Evolutionary conservation across 768 basidiomycete species (phyloP).

Genomic region (Suillus hirtellus): DNA sequence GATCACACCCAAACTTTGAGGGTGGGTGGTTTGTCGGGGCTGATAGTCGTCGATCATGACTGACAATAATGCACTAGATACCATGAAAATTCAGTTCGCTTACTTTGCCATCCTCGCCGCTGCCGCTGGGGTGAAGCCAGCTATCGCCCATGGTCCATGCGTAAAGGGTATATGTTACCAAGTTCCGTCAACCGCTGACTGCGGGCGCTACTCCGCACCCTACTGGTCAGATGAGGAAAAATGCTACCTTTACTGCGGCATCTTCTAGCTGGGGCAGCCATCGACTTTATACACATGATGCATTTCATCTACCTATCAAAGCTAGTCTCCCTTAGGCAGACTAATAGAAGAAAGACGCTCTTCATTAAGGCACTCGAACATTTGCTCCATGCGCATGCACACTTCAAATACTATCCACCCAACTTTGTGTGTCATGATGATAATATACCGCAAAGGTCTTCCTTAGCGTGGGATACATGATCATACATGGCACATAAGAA

Average conservation of each 20-base stretch:
- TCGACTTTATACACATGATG: not conserved
- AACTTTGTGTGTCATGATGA: not conserved
- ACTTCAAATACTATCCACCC: not conserved
- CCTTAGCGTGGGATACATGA: not conserved
- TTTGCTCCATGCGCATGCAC: not conserved
- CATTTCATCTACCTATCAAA: not conserved
- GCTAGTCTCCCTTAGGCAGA: not conserved
- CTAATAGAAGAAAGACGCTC: not conserved
- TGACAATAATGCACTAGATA: not conserved
- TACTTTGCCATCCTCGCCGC: not conserved
- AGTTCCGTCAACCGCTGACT: not conserved
- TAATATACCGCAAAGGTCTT: not conserved
- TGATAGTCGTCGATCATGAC: not conserved
- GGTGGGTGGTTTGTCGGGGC: not conserved
- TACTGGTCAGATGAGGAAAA: not conserved
- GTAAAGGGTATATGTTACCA: not conserved
- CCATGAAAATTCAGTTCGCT: not conserved
- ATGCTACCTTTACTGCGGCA: not conserved
- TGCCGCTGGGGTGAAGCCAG: not conserved
- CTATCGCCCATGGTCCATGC: not conserved
- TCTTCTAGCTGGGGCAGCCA: not conserved
- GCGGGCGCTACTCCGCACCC: not conserved
- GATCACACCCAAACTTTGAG: not conserved
- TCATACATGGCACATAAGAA: too few relatives aligned
- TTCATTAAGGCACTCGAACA: not conserved